Percentiles rank a stretch among this genome's conserved stretches.
These are phyloP conservation scores for Rachicladosporium sp. DNA, from an alignment of 2,329 filamentous ascomycete species.

Conservation along the genomic window DNA sequence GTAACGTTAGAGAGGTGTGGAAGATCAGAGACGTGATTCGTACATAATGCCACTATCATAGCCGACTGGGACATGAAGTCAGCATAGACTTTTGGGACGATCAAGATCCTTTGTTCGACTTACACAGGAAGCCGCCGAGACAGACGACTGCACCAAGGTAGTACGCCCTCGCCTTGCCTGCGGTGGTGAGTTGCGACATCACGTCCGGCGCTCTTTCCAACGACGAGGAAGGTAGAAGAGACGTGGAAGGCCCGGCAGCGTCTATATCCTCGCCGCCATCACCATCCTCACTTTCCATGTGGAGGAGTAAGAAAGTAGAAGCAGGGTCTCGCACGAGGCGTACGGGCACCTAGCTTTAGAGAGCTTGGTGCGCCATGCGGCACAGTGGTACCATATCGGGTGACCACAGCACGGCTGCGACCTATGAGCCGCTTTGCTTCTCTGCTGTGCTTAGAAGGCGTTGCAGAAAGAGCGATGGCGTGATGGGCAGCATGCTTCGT, in stretches of 20 bases:
- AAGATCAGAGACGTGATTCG: conserved; percentile 12
- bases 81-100: not conserved
- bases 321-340: no score
- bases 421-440: no score
- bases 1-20: conserved; percentile 24
- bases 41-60: conserved; percentile 32
- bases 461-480: no score
- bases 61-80: conserved; percentile 19
- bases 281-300: not conserved
- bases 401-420: no score
- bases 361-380: no score
- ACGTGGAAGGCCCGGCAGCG: not conserved
- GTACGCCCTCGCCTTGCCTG: conserved; percentile 37
- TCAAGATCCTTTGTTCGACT: not conserved
- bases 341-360: no score
- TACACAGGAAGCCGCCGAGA: conserved; percentile 36
- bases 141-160: conserved; percentile 41
- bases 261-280: not conserved
- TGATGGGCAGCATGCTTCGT: no score
- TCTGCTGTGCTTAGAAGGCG: no score
- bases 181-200: not conserved
- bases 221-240: not conserved
- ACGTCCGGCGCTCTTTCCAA: not conserved
- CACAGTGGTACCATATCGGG: no score
- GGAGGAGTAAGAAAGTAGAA: no score